Conservation (phyloP, 108 stramenopile species). For the Skeletonema grethae region DNA sequence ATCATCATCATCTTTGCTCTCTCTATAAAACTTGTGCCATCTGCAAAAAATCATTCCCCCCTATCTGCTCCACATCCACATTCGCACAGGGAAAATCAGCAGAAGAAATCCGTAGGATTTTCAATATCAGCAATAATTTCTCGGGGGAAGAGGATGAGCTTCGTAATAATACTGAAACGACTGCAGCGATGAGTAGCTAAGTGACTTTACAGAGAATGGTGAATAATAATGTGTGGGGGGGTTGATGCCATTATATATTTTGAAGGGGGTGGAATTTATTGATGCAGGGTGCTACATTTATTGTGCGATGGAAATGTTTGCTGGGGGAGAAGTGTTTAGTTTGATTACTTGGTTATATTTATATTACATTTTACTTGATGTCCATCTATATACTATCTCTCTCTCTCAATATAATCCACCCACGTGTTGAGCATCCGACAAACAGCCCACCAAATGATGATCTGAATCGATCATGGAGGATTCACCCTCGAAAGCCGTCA, state of each 20-base stretch:
- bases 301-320: not conserved
- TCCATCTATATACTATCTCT: too few species aligned
- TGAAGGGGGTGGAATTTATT: too few species aligned
- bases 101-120: conserved; percentile 92
- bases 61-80: conserved; percentile 60
- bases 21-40: too few species aligned
- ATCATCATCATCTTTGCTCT: conserved; percentile 39
- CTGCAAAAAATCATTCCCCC: too few species aligned
- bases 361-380: not conserved
- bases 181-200: not conserved
- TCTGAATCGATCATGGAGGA: conserved; percentile 1
- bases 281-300: too few species aligned
- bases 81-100: conserved; percentile 85
- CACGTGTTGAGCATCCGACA: conserved; percentile 42
- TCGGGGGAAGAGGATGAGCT: conserved; percentile 91
- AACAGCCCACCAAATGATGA: conserved; percentile 20
- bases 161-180: not conserved
- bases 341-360: not conserved
- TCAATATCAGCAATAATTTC: conserved; percentile 97
- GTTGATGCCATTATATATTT: too few species aligned
- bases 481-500: conserved; percentile 38
- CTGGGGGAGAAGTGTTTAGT: not conserved
- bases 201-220: too few species aligned
- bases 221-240: not conserved
- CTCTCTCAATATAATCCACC: conserved; percentile 29